Percentiles rank a stretch among this genome's conserved stretches.
phyloP scores from a whole-genome alignment of 2,329 filamentous ascomycete species.

The Aschersonia sp. region DNA sequence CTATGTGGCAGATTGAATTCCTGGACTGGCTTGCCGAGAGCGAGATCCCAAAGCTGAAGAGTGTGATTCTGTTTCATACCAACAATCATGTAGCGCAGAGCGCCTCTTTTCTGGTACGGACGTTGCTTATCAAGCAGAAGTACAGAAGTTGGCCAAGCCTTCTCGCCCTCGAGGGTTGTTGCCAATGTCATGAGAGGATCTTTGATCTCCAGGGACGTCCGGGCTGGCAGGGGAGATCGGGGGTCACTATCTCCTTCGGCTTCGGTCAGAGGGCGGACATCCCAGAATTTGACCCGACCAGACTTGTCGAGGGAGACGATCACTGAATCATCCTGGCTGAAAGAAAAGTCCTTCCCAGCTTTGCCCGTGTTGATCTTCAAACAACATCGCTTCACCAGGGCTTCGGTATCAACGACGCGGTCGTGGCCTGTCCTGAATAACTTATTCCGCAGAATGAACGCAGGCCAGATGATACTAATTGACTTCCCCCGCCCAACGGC shows the following conservation, averaged over 20 bases:
- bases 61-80: conserved; percentile 99
- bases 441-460: conserved; percentile 46
- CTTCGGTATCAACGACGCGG: conserved; percentile 70
- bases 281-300: conserved; percentile 95
- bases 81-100: conserved; percentile 87
- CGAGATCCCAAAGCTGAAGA: conserved; percentile 94
- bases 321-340: conserved; percentile 89
- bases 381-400: conserved; percentile 71
- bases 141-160: conserved; percentile 93
- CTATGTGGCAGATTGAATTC: conserved; percentile 93
- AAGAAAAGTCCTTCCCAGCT: conserved; percentile 94
- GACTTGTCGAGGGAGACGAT: conserved; percentile 96
- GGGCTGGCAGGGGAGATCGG: conserved; percentile 35
- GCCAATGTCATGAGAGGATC: conserved; percentile 76
- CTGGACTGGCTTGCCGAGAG: conserved; percentile 86
- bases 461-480: conserved; percentile 74
- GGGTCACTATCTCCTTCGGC: conserved; percentile 35
- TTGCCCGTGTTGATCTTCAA: conserved; percentile 95
- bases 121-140: conserved; percentile 92
- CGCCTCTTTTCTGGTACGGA: conserved; percentile 78
- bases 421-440: conserved; percentile 50
- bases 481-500: conserved; percentile 91
- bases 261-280: conserved; percentile 64
- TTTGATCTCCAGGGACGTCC: conserved; percentile 59
- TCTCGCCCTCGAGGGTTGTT: conserved; percentile 76